Evolutionary conservation across 1,139 yeast genomes (phyloP).

Genomic region (Sugiyamaella grinbergsii): DNA sequence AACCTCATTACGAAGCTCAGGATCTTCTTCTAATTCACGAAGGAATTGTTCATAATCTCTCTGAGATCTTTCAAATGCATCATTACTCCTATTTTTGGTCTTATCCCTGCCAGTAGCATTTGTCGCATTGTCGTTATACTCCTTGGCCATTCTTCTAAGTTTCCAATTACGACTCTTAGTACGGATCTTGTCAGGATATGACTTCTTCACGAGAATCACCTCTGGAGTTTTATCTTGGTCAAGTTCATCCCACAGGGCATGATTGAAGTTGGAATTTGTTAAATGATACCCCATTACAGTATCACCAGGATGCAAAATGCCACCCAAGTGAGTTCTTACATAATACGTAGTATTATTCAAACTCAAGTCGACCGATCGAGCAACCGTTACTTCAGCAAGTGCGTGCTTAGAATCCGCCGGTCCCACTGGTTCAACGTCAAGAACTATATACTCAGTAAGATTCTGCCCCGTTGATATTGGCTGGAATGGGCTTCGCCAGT

Average conservation of each 20-base stretch:
- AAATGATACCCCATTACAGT: constrained; percentile 89
- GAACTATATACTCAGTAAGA: constrained; percentile 80
- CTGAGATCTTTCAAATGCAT: constrained; percentile 69
- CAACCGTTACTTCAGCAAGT: constrained; percentile 87
- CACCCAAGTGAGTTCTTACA: constrained; percentile 91
- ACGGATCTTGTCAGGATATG: constrained; percentile 77
- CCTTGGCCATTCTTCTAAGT: constrained; percentile 97
- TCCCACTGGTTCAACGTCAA: constrained; percentile 94
- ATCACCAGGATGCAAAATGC: constrained; percentile 94
- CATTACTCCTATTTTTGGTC: constrained; percentile 70
- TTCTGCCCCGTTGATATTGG: constrained; percentile 75
- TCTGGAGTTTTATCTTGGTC: constrained; percentile 67
- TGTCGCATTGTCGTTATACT: constrained; percentile 63
- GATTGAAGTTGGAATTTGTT: constrained; percentile 82
- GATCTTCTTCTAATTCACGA: constrained; percentile 93
- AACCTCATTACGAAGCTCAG: constrained; percentile 83
- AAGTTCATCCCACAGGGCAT: constrained; percentile 78
- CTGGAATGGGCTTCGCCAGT: constrained; percentile 81
- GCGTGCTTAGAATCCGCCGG: constrained; percentile 73
- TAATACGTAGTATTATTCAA: constrained; percentile 78
- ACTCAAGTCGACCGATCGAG: constrained; percentile 88
- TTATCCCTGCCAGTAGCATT: constrained; percentile 37
- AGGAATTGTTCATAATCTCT: constrained; percentile 79
- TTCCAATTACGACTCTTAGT: constrained; percentile 82
- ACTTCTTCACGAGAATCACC: constrained; percentile 88